phyloP scores from a whole-genome alignment of 2,329 filamentous ascomycete species.

The Stagonosporopsis chrysanthemi region DNA sequence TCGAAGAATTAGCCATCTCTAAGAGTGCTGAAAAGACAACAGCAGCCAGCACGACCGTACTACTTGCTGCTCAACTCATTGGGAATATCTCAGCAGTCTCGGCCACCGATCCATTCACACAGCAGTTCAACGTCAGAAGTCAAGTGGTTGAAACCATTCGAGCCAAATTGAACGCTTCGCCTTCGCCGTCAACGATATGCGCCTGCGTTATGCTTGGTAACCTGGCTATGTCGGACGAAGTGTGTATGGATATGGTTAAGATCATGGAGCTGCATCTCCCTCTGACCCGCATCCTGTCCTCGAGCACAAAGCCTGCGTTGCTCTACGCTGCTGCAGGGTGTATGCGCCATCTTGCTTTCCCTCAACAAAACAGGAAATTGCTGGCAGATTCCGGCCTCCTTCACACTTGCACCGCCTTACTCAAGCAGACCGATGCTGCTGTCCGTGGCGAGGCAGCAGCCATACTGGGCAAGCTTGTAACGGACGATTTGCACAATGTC shows the following conservation, averaged over 20 bases:
- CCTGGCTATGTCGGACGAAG: slow-evolving; percentile 46
- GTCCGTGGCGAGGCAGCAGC: slow-evolving; percentile 47
- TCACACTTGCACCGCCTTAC: slow-evolving; percentile 39
- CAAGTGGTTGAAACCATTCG: slow-evolving; percentile 39
- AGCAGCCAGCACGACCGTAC: slow-evolving; percentile 32
- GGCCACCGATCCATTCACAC: slow-evolving; percentile 44
- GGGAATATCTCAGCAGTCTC: slow-evolving; percentile 44
- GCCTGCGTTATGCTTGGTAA: slow-evolving; percentile 51
- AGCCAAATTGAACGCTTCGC: slow-evolving; percentile 32
- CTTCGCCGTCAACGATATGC: slow-evolving; percentile 41
- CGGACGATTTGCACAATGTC: slow-evolving; percentile 43
- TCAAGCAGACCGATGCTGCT: slow-evolving; percentile 39
- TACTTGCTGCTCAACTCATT: slow-evolving; percentile 43
- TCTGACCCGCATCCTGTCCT: slow-evolving; percentile 39
- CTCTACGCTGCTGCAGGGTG: slow-evolving; percentile 48
- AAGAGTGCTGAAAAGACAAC: slow-evolving; percentile 31
- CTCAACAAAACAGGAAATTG: slow-evolving; percentile 39
- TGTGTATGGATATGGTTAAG: slow-evolving; percentile 46
- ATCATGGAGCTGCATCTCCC: slow-evolving; percentile 41
- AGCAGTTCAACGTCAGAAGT: slow-evolving; percentile 35
- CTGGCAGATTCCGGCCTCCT: slow-evolving; percentile 45
- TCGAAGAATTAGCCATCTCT: slow-evolving; percentile 38
- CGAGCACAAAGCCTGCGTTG: slow-evolving; percentile 37
- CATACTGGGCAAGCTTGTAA: slow-evolving; percentile 45
- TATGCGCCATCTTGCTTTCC: slow-evolving; percentile 48